Conservation (phyloP, 2,329 filamentous ascomycete genomes). For the Sphaceloma murrayae region DNA sequence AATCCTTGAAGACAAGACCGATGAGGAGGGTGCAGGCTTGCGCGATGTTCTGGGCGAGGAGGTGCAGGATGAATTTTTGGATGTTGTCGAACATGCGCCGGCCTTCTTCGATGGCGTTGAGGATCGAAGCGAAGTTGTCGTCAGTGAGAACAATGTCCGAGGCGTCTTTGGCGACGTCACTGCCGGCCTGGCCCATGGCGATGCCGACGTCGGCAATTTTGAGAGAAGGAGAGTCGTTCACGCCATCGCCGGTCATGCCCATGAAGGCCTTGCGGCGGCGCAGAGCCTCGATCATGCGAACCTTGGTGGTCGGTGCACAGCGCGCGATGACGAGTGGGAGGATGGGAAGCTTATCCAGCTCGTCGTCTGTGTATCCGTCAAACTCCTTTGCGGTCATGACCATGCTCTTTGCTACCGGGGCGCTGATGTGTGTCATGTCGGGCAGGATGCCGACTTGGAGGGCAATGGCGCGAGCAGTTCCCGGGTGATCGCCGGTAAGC, state of each 20-base stretch:
- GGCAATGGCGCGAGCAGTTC: constrained; percentile 69
- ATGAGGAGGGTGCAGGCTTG: constrained; percentile 71
- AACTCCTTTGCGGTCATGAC: constrained; percentile 57
- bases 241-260: constrained; percentile 82
- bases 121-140: constrained; percentile 81
- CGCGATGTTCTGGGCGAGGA: constrained; percentile 72
- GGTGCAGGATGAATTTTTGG: constrained; percentile 72
- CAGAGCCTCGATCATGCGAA: constrained; percentile 81
- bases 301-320: constrained; percentile 78
- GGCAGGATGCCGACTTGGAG: constrained; percentile 70
- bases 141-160: constrained; percentile 77
- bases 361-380: constrained; percentile 59
- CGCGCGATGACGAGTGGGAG: constrained; percentile 74
- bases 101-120: constrained; percentile 71
- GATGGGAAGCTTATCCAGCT: constrained; percentile 65
- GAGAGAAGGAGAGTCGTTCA: constrained; percentile 76
- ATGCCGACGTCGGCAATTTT: constrained; percentile 78
- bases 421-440: constrained; percentile 50
- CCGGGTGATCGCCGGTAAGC: constrained; percentile 74
- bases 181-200: constrained; percentile 76
- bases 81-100: constrained; percentile 80
- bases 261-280: constrained; percentile 66
- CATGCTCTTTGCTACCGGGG: constrained; percentile 55
- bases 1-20: constrained; percentile 69
- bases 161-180: constrained; percentile 77